Base-by-base conservation (phyloP, 768 basidiomycete genomes). In the Lactarius indigo region DNA sequence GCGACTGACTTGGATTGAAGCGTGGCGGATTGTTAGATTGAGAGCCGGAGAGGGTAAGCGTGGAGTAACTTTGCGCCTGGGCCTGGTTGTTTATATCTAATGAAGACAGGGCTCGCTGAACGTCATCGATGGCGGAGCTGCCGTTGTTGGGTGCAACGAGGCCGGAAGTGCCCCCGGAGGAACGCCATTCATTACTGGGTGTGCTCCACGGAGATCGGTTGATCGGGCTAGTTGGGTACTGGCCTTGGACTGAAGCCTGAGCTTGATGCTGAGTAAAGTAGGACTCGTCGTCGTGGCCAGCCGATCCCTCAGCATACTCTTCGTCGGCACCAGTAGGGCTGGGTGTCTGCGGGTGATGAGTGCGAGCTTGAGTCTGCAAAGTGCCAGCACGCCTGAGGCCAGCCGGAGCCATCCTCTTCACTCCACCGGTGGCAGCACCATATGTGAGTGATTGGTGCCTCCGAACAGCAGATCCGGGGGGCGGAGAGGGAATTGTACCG, bases 401-500 rank as follows among this genome's bases (percentile, higher is more conserved):
- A 35, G 79, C 72, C 15, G 80, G 76, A 28, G 68, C 68, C 73
- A 86, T 84, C 57, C 79, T 79, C 61, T 85, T 83, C 33, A 74
- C 72, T 17, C 81, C 80, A 57, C 80, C 79, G 54, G 79, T 80
- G n/a, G 80, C 82, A 20, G 86, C 82, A 33, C 89, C 87, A 70
- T 90, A 86, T 30, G 88, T 94, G 58, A 94, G 82, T 64, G 89
- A 91, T 64, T 89, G 88, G 75, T 93, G 90, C 65, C 92, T 82
- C 47, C 92, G 87, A 31, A 94, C 90, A n/a, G 84, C 65, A 28
- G 72, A 61, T 35, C 70, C 74, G 2, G 76, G 82, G 13, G 90
- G 86, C 61, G 91, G 90, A 12, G 88, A 91, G 1, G 90, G 86
- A 50, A 81, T 80, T 70, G 83, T 78, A 35, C 79, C 76, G 23